Evolutionary conservation across 139 green algal genomes (phyloP).

Genomic region (Diplosphaera chodatii): DNA sequence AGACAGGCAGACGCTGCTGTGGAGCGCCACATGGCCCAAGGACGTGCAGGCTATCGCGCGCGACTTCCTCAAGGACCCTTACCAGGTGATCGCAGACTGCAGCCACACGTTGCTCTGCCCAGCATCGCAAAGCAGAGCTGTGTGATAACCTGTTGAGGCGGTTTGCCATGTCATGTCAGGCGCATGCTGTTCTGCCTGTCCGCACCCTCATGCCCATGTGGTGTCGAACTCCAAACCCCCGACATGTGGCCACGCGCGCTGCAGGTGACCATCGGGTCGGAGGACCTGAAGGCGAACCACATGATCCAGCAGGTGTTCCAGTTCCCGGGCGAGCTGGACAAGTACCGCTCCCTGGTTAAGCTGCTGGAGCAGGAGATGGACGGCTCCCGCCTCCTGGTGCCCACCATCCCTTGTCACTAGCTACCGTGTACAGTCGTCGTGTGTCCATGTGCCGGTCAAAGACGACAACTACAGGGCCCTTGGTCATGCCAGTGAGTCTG

Average conservation of each 20-base stretch:
- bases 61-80: slow-evolving; percentile 81
- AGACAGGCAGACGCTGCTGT: slow-evolving; percentile 93
- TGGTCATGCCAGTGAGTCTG: no score
- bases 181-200: no score
- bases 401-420: no score
- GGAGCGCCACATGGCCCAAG: slow-evolving; percentile 91
- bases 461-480: no score
- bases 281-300: slow-evolving; percentile 86
- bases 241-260: not conserved
- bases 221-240: no score
- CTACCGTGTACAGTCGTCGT: no score
- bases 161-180: no score
- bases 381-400: slow-evolving; percentile 39
- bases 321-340: slow-evolving; percentile 55
- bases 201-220: no score
- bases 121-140: no score
- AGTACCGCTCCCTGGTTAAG: slow-evolving; percentile 56
- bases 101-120: no score
- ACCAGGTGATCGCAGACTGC: slow-evolving; percentile 41
- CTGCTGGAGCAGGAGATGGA: slow-evolving; percentile 74
- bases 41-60: slow-evolving; percentile 79
- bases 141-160: no score
- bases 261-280: slow-evolving; percentile 73
- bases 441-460: no score
- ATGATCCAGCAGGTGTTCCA: slow-evolving; percentile 78